Conservation (phyloP, 176 grass and related monocot genomes). For the Triticum timopheevii region DNA sequence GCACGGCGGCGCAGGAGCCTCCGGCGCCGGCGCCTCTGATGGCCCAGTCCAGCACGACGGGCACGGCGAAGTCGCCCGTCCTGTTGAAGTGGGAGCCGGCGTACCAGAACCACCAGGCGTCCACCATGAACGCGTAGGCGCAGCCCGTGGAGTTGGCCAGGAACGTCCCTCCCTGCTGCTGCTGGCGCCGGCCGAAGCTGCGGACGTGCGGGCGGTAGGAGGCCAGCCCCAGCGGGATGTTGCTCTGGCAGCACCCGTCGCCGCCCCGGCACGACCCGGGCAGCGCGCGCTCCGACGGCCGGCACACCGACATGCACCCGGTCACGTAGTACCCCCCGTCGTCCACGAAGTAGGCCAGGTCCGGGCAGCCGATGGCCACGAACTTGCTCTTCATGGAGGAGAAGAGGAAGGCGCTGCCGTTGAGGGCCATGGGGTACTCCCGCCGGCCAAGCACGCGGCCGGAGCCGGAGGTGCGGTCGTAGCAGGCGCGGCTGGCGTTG, state of each 20-base stretch:
- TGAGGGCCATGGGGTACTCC: neutral
- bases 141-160: conserved; percentile 41
- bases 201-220: conserved; percentile 16
- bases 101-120: conserved; percentile 41
- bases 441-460: neutral
- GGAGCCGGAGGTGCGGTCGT: conserved; percentile 11
- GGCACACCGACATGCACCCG: conserved; percentile 59
- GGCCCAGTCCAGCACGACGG: conserved; percentile 66
- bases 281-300: neutral
- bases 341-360: conserved; percentile 45
- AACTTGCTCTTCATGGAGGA: conserved; percentile 51
- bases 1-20: neutral
- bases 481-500: conserved; percentile 42
- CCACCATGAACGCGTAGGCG: conserved; percentile 59
- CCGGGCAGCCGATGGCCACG: conserved; percentile 51
- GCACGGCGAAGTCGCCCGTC: conserved; percentile 42
- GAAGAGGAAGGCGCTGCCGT: conserved; percentile 36
- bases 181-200: neutral
- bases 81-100: conserved; percentile 31
- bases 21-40: conserved; percentile 38
- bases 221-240: conserved; percentile 25
- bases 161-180: neutral
- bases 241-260: conserved; percentile 64
- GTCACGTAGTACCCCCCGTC: conserved; percentile 30
- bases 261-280: conserved; percentile 44